Percentiles rank a stretch among this genome's conserved stretches.
These are phyloP conservation scores for Neospermospora avenae DNA, from an alignment of 2,329 filamentous ascomycete genomes.

Conservation along the genomic window DNA sequence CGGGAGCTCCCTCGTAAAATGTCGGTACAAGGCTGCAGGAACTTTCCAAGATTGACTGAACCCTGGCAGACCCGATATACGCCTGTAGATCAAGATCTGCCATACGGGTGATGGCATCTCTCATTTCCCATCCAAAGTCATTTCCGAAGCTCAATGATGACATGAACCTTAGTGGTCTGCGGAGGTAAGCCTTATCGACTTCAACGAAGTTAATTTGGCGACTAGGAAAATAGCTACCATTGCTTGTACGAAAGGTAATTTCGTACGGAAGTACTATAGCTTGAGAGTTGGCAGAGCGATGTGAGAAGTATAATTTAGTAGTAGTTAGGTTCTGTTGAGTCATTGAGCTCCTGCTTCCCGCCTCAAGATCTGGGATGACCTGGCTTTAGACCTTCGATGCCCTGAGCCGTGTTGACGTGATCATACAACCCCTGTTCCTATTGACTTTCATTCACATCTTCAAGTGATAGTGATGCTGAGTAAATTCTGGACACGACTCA, in stretches of 20 bases:
- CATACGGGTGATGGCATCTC: neutral
- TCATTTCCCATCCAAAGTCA: neutral
- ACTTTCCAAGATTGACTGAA: constrained; percentile 11
- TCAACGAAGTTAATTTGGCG: too few relatives aligned
- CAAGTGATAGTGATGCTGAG: neutral
- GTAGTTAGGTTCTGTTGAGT: too few relatives aligned
- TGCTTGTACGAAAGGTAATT: too few relatives aligned
- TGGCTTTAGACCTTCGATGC: too few relatives aligned
- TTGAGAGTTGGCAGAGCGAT: too few relatives aligned
- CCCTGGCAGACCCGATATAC: neutral
- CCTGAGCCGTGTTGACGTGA: too few relatives aligned
- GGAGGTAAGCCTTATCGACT: too few relatives aligned
- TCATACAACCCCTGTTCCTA: neutral
- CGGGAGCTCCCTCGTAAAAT: neutral
- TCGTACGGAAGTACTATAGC: too few relatives aligned
- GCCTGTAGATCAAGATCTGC: neutral
- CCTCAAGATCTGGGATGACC: neutral
- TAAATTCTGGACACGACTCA: neutral
- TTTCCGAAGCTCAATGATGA: neutral
- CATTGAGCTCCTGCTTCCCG: too few relatives aligned
- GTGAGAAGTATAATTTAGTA: too few relatives aligned
- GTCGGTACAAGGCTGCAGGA: constrained; percentile 7
- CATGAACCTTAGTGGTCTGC: too few relatives aligned
- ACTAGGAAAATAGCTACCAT: too few relatives aligned
- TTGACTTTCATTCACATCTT: neutral